phyloP scores from a whole-genome alignment of 495 filamentous ascomycete species.

The Penicillium coprophilum region DNA sequence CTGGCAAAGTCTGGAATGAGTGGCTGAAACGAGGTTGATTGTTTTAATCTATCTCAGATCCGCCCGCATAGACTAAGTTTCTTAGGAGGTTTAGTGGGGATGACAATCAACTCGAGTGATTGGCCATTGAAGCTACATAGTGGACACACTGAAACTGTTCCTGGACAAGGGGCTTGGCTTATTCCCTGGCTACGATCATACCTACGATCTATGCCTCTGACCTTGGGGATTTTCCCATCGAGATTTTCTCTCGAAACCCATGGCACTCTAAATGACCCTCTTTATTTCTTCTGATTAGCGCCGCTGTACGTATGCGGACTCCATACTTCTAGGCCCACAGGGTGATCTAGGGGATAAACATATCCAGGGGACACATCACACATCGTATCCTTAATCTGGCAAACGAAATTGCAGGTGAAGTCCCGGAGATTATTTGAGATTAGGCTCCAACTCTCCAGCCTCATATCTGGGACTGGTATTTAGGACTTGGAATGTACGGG shows the following conservation, averaged over 20 bases:
- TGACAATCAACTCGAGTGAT: constrained; percentile 8
- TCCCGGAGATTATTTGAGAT: constrained; percentile 22
- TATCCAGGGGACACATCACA: background rate
- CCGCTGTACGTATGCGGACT: background rate
- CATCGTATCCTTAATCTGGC: background rate
- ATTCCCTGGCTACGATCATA: background rate
- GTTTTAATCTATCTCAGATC: constrained; percentile 22
- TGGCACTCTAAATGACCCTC: background rate
- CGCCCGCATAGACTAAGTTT: constrained; percentile 22
- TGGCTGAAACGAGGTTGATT: constrained; percentile 19
- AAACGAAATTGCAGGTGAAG: background rate
- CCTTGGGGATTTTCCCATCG: too few relatives aligned
- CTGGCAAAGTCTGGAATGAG: too few relatives aligned
- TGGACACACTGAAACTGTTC: constrained; percentile 17
- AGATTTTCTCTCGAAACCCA: background rate
- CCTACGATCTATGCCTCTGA: too few relatives aligned
- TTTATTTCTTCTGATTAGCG: background rate
- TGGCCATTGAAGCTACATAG: constrained; percentile 7
- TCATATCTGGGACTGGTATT: background rate
- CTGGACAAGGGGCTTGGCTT: constrained; percentile 1
- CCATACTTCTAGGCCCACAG: constrained; percentile 5
- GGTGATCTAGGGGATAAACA: constrained; percentile 15
- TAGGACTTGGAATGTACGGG: constrained; percentile 28
- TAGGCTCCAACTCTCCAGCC: constrained; percentile 19
- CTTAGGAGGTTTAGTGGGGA: constrained; percentile 16